Evolutionary conservation across 139 green algal genomes (phyloP).

Genomic region (Tetradesmus lagerheimii): DNA sequence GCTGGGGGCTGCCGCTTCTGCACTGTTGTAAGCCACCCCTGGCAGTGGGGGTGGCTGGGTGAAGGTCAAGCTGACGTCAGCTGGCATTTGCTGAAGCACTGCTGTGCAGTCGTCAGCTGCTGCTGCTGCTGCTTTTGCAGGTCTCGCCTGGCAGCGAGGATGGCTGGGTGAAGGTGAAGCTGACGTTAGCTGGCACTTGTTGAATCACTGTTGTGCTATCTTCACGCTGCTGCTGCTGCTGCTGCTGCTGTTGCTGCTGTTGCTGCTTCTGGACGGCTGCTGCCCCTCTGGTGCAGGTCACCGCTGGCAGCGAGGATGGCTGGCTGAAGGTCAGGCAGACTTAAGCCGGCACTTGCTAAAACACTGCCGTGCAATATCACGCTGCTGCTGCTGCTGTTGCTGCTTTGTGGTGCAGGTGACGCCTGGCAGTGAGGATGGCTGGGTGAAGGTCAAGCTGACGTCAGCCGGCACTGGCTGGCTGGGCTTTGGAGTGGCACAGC

Average conservation of each 20-base stretch:
- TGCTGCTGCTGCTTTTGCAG: neutral
- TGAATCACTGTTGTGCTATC: neutral
- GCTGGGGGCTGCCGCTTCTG: too few relatives aligned
- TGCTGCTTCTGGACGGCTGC: neutral
- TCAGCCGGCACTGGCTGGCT: neutral
- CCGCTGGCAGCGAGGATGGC: neutral
- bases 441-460: conserved; percentile 13
- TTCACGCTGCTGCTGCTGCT: neutral
- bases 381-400: neutral
- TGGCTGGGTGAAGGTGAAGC: conserved; percentile 6
- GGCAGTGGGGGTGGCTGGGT: too few relatives aligned
- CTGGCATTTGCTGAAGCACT: too few relatives aligned
- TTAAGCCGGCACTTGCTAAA: too few relatives aligned
- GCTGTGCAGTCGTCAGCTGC: neutral
- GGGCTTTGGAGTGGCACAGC: conserved; percentile 32
- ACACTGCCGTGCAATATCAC: neutral
- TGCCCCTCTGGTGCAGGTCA: neutral
- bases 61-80: too few relatives aligned
- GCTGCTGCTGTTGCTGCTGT: neutral
- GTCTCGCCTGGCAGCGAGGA: neutral
- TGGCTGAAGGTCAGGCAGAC: conserved; percentile 1
- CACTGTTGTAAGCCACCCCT: too few relatives aligned
- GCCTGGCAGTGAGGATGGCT: neutral
- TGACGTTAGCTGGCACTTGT: neutral
- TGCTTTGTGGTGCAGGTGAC: neutral